Percentiles rank a stretch among this genome's conserved stretches.
These are phyloP conservation scores for Nannizzia gypsea DNA, from an alignment of 2,329 filamentous ascomycete genomes.

Conservation along the genomic window DNA sequence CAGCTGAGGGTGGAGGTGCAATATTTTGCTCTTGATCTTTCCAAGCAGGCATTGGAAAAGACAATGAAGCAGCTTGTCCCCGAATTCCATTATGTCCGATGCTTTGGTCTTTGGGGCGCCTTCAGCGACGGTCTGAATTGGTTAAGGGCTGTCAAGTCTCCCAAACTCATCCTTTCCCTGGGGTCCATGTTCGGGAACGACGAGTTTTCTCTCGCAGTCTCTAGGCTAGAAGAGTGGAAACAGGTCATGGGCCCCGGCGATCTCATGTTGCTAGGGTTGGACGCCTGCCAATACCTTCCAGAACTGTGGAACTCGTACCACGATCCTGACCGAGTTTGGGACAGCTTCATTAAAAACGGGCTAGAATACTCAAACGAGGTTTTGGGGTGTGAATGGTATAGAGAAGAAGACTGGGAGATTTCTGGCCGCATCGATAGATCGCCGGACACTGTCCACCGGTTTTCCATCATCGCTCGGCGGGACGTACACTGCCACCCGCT, in stretches of 20 bases:
- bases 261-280: conserved; percentile 1
- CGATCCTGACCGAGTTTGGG: not conserved
- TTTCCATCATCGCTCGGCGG: not conserved
- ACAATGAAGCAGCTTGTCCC: not conserved
- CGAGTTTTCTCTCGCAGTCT: conserved; percentile 1
- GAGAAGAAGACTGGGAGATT: conserved; percentile 4
- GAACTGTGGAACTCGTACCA: conserved; percentile 1
- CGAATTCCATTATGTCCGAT: not conserved
- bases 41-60: not conserved
- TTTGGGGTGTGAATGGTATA: conserved; percentile 1
- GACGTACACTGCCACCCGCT: not conserved
- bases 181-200: conserved; percentile 8
- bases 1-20: not conserved
- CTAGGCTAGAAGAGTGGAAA: not conserved
- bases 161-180: conserved; percentile 4
- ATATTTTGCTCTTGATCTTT: conserved; percentile 7
- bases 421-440: not conserved
- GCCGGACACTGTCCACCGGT: conserved; percentile 2
- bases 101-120: conserved; percentile 6
- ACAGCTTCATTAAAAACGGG: conserved; percentile 5
- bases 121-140: conserved; percentile 6
- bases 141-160: not conserved
- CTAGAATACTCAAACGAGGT: conserved; percentile 7
- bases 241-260: conserved; percentile 1
- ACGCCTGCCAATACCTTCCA: not conserved